Conservation (phyloP, 345 rosid genomes). For the Brassica cretica region DNA sequence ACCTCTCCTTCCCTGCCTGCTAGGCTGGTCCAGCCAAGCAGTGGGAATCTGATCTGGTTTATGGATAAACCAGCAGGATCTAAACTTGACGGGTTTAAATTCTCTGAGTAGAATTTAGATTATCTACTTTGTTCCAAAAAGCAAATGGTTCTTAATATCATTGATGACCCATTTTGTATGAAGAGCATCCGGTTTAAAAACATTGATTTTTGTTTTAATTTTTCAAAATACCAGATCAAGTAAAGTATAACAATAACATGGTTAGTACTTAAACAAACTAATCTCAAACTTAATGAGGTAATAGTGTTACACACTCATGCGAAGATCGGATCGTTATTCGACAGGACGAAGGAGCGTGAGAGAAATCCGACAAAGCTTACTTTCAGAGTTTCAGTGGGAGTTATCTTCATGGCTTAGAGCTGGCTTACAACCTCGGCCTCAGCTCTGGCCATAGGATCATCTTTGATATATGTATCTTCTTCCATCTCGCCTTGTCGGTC, state of each 20-base stretch:
- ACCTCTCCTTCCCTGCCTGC: slow-evolving; percentile 55
- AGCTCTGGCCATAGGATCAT: slow-evolving; percentile 80
- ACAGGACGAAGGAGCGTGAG: no score
- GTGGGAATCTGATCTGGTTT: slow-evolving; percentile 81
- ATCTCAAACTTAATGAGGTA: slow-evolving; percentile 14
- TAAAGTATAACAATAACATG: slow-evolving; percentile 19
- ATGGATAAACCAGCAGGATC: slow-evolving; percentile 80
- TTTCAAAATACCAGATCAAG: slow-evolving; percentile 9
- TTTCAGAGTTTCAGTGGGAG: slow-evolving; percentile 11
- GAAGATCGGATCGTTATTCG: background rate
- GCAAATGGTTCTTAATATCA: slow-evolving; percentile 19
- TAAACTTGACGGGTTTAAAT: slow-evolving; percentile 49
- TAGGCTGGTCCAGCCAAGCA: slow-evolving; percentile 60
- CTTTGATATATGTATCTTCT: slow-evolving; percentile 60
- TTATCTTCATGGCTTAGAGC: slow-evolving; percentile 39
- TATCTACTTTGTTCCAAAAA: slow-evolving; percentile 18
- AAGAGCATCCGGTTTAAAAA: slow-evolving; percentile 25
- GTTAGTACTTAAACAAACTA: slow-evolving; percentile 5
- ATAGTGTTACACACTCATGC: background rate
- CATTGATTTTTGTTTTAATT: background rate
- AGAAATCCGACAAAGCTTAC: slow-evolving; percentile 20
- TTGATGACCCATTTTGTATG: slow-evolving; percentile 20
- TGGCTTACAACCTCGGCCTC: slow-evolving; percentile 51
- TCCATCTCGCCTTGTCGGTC: slow-evolving; percentile 91
- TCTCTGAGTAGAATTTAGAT: slow-evolving; percentile 43